Percentiles rank a stretch among this genome's conserved stretches.
Conservation (phyloP, 2,329 filamentous ascomycete genomes). For the Thielaviopsis punctulata region DNA sequence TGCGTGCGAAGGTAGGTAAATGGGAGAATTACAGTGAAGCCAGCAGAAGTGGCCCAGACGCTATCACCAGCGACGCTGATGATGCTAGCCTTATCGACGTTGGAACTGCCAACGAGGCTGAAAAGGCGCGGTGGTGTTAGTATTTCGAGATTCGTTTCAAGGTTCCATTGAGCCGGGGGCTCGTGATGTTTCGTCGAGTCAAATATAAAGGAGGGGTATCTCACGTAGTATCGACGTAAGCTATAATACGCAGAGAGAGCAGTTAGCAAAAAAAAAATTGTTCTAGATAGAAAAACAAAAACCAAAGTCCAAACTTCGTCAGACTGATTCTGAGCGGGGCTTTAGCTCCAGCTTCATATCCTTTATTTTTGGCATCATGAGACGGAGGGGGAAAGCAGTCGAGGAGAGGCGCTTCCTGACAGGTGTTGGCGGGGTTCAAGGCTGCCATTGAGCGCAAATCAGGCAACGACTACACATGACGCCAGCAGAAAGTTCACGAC, state of each 20-base stretch:
- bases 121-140: conserved; percentile 11
- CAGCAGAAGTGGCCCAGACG: conserved; percentile 54
- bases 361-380: too few species aligned
- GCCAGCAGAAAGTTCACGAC: too few species aligned
- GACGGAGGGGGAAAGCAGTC: too few species aligned
- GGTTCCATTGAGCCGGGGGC: too few species aligned
- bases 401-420: too few species aligned
- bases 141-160: conserved; percentile 1
- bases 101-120: conserved; percentile 64
- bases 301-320: background rate
- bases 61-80: conserved; percentile 67
- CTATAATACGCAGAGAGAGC: too few species aligned
- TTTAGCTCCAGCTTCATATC: too few species aligned
- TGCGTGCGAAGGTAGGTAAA: too few species aligned
- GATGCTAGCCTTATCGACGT: conserved; percentile 73
- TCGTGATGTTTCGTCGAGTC: background rate
- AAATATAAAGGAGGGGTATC: conserved; percentile 8
- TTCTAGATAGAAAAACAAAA: conserved; percentile 3
- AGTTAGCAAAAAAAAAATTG: conserved; percentile 16
- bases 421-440: too few species aligned
- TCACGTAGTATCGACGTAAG: conserved; percentile 36
- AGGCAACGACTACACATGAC: too few species aligned
- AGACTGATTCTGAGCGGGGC: too few species aligned
- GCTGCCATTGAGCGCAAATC: too few species aligned
- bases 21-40: conserved; percentile 50